Evolutionary conservation across 2,329 filamentous ascomycete species (phyloP).

Genomic region (Aspergillus latus): DNA sequence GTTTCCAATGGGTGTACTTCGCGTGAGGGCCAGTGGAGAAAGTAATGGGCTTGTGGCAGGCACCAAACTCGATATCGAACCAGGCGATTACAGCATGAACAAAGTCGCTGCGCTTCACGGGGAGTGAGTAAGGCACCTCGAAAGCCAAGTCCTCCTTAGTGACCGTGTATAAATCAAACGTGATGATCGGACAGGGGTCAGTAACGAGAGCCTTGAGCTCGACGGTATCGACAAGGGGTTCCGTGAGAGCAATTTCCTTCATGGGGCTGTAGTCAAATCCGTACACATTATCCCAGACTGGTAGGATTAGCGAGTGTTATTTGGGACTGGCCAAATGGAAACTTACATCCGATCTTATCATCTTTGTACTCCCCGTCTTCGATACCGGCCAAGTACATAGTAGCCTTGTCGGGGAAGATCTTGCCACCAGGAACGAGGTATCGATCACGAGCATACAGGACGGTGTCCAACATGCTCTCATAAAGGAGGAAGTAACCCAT

Average conservation of each 20-base stretch:
- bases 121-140: constrained; percentile 71
- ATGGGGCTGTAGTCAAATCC: constrained; percentile 95
- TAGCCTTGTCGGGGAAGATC: constrained; percentile 99
- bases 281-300: constrained; percentile 99
- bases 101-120: constrained; percentile 83
- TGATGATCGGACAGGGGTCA: constrained; percentile 80
- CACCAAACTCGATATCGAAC: constrained; percentile 99
- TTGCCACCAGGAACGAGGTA: constrained; percentile 84
- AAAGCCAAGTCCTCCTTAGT: constrained; percentile 81
- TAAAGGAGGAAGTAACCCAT: constrained; percentile 99
- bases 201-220: constrained; percentile 97
- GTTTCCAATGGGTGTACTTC: constrained; percentile 99
- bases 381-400: constrained; percentile 93
- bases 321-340: constrained; percentile 3
- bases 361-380: constrained; percentile 99
- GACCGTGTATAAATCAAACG: constrained; percentile 91
- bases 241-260: constrained; percentile 88
- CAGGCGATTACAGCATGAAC: constrained; percentile 94
- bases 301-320: constrained; percentile 26
- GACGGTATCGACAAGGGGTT: constrained; percentile 96
- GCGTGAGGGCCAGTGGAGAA: constrained; percentile 98
- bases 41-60: constrained; percentile 95
- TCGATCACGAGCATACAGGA: constrained; percentile 90
- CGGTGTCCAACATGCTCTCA: constrained; percentile 98
- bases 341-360: constrained; percentile 97